Evolutionary conservation across 2,329 filamentous ascomycete species (phyloP).

Genomic region (Aphanocladium album): DNA sequence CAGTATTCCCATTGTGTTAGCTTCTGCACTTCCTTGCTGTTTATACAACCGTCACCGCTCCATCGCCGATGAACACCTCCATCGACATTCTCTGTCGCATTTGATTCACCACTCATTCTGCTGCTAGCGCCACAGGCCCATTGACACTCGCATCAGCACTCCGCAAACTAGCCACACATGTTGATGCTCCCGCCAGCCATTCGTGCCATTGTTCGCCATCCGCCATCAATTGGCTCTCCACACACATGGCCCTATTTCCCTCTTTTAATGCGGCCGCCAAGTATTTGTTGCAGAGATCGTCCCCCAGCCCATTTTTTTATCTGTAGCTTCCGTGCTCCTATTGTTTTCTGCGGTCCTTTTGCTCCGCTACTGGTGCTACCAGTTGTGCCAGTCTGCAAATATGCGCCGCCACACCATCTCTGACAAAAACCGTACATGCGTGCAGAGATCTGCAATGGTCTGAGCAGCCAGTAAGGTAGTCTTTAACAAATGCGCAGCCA

Average conservation of each 20-base stretch:
- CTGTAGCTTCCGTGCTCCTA: neutral
- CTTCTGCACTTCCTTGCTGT: neutral
- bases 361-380: neutral
- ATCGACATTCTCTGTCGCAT: neutral
- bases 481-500: neutral
- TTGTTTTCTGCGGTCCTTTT: neutral
- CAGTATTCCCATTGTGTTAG: neutral
- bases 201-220: neutral
- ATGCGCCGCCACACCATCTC: neutral
- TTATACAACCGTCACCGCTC: neutral
- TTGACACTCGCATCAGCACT: neutral
- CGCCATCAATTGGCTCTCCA: neutral
- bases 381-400: too few species aligned
- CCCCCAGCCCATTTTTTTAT: neutral
- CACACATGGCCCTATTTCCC: neutral
- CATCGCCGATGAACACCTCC: conserved; percentile 4
- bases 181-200: neutral
- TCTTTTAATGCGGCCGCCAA: neutral
- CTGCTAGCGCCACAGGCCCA: neutral
- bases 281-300: neutral
- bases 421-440: neutral
- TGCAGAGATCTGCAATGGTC: neutral
- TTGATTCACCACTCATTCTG: neutral
- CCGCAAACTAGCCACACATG: neutral
- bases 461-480: neutral